Conservation (phyloP, 1,139 yeast genomes). For the Meyerozyma carpophila region DNA sequence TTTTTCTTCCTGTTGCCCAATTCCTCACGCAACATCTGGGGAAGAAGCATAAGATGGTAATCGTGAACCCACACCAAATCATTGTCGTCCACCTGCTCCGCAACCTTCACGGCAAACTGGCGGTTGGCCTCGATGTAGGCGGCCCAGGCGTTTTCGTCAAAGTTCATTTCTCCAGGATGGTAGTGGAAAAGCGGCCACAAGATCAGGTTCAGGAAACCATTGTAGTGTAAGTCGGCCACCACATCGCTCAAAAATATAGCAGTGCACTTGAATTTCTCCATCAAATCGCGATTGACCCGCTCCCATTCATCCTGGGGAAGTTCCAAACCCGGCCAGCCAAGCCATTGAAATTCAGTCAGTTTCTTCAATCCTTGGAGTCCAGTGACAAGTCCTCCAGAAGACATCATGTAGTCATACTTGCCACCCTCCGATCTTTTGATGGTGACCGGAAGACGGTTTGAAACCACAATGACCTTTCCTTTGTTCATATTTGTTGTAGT, state of each 20-base stretch:
- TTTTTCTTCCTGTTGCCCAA: conserved; percentile 46
- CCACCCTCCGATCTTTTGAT: conserved; percentile 61
- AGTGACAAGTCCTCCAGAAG: conserved; percentile 95
- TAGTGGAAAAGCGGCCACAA: conserved; percentile 98
- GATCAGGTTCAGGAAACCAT: conserved; percentile 88
- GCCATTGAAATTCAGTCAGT: conserved; percentile 87
- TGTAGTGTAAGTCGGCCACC: conserved; percentile 91
- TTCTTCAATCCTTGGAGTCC: conserved; percentile 91
- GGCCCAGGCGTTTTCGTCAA: conserved; percentile 97
- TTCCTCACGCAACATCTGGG: conserved; percentile 77
- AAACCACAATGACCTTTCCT: conserved; percentile 84
- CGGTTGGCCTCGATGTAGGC: conserved; percentile 94
- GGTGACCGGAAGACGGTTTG: conserved; percentile 93
- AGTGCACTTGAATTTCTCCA: conserved; percentile 76
- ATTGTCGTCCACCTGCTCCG: conserved; percentile 67
- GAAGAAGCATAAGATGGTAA: conserved; percentile 92
- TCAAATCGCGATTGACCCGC: conserved; percentile 63
- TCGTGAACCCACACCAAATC: conserved; percentile 98
- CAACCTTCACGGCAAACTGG: conserved; percentile 71
- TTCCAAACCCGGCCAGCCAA: conserved; percentile 93
- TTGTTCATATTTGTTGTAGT: conserved; percentile 16
- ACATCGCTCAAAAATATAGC: conserved; percentile 87
- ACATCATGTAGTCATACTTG: conserved; percentile 73
- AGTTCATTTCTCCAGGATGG: conserved; percentile 98
- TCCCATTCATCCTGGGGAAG: conserved; percentile 73